phyloP scores from a whole-genome alignment of 495 filamentous ascomycete species.

The Hypoxylon subgilvum region DNA sequence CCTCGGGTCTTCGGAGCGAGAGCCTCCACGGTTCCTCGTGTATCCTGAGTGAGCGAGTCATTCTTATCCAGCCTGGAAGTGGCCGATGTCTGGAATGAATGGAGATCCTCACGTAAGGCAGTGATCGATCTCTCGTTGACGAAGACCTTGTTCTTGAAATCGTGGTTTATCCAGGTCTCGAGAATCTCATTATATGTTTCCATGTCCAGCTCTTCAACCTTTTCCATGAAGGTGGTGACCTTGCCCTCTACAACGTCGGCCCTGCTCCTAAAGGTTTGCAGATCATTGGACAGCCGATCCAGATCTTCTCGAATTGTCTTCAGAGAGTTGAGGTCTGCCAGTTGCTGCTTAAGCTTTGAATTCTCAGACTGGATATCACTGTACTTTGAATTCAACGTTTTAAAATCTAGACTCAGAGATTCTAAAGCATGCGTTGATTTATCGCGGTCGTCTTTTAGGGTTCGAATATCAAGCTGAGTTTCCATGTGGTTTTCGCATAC shows the following conservation, averaged over 20 bases:
- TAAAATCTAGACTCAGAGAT: conserved; percentile 15
- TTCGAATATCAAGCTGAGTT: conserved; percentile 28
- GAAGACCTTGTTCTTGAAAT: conserved; percentile 30
- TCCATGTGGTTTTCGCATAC: conserved; percentile 14
- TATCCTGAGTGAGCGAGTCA: conserved; percentile 5
- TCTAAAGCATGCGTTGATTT: conserved; percentile 3
- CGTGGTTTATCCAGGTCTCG: conserved; percentile 31
- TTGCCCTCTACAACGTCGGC: conserved; percentile 9
- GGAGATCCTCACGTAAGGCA: conserved; percentile 1
- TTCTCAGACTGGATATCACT: conserved; percentile 19
- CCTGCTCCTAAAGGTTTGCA: conserved; percentile 11
- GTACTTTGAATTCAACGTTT: conserved; percentile 16
- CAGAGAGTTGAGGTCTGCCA: conserved; percentile 1
- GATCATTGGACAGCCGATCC: conserved; percentile 7
- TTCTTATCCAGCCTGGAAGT: conserved; percentile 2
- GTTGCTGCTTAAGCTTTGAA: conserved; percentile 5
- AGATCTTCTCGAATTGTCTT: background rate
- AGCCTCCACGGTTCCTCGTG: conserved; percentile 1
- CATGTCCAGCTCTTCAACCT: conserved; percentile 39
- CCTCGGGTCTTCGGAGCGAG: conserved; percentile 3
- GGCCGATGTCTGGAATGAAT: conserved; percentile 3
- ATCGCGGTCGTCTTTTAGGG: conserved; percentile 8
- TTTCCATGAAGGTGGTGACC: conserved; percentile 10
- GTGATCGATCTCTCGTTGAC: conserved; percentile 11
- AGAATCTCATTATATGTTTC: conserved; percentile 30